Evolutionary conservation across 2,329 filamentous ascomycete species (phyloP).

Genomic region (Curvularia hawaiiensis): DNA sequence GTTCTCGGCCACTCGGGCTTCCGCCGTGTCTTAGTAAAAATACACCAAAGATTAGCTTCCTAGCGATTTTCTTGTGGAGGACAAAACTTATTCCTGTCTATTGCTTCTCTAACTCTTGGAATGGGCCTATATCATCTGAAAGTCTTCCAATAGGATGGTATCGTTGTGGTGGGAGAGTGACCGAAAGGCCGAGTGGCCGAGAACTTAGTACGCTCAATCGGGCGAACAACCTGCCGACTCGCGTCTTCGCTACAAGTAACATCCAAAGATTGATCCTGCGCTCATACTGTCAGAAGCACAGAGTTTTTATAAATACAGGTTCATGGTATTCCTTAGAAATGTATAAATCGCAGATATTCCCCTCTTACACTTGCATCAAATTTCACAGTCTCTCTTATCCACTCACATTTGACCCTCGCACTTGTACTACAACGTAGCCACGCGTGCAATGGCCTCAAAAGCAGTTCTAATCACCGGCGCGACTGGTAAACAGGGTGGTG

Average conservation of each 20-base stretch:
- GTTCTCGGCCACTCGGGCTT: too few species aligned
- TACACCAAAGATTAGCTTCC: too few species aligned
- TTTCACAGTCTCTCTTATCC: neutral
- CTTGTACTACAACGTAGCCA: neutral
- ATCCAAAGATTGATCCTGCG: neutral
- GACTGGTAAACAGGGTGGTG: constrained; percentile 54
- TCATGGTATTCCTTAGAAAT: neutral
- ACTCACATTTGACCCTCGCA: neutral
- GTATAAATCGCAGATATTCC: neutral
- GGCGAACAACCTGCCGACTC: neutral
- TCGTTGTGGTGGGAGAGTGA: too few species aligned
- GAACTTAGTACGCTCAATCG: neutral
- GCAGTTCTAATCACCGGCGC: constrained; percentile 50
- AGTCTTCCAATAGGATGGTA: too few species aligned
- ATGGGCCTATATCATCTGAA: too few species aligned
- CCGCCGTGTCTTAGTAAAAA: too few species aligned
- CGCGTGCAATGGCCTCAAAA: constrained; percentile 1
- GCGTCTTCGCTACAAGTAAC: neutral
- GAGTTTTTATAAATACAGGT: neutral
- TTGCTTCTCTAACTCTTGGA: too few species aligned
- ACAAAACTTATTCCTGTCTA: too few species aligned
- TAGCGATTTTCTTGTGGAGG: too few species aligned
- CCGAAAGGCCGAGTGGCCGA: too few species aligned
- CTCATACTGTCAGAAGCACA: neutral
- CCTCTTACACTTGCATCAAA: neutral